These are phyloP conservation scores for Diplogelasinospora grovesii DNA, from an alignment of 495 filamentous ascomycete genomes.

Conservation along the genomic window DNA sequence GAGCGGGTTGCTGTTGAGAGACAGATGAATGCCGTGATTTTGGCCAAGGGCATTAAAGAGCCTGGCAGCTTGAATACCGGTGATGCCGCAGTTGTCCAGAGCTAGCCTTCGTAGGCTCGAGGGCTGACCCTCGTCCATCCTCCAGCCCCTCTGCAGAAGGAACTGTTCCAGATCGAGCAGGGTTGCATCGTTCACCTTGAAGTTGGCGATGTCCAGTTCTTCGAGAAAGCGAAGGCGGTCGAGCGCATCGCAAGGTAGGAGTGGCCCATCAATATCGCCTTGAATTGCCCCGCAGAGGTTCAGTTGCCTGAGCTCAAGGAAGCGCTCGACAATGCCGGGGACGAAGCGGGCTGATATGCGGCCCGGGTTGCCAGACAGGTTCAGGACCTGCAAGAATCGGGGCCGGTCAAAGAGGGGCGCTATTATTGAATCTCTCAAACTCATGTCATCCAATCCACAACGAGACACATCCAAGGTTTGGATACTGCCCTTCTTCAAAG, in stretches of 20 bases:
- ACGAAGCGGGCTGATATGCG: conserved; percentile 46
- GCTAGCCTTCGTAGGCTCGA: conserved; percentile 58
- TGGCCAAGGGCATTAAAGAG: conserved; percentile 68
- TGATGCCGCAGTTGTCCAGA: conserved; percentile 75
- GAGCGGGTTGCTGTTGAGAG: conserved; percentile 75
- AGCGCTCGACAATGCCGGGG: conserved; percentile 13
- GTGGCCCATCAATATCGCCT: conserved; percentile 46
- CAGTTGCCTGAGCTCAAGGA: conserved; percentile 41
- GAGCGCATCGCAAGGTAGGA: conserved; percentile 20
- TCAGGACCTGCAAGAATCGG: conserved; percentile 42
- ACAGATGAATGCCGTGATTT: conserved; percentile 63
- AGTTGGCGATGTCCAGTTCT: conserved; percentile 70
- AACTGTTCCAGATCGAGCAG: conserved; percentile 48
- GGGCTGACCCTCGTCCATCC: conserved; percentile 57
- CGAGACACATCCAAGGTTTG: conserved; percentile 24
- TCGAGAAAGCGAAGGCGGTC: conserved; percentile 17
- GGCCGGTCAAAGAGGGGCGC: conserved; percentile 32
- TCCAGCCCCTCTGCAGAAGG: conserved; percentile 34
- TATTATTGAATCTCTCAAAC: conserved; percentile 31
- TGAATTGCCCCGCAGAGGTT: conserved; percentile 75
- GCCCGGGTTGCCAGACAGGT: conserved; percentile 66
- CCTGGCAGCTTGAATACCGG: conserved; percentile 67
- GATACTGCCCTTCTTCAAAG: conserved; percentile 18
- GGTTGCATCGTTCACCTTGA: conserved; percentile 52
- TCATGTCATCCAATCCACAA: conserved; percentile 23